phyloP scores from a whole-genome alignment of 2,329 filamentous ascomycete species.

The Sarocladiaceae sp. region DNA sequence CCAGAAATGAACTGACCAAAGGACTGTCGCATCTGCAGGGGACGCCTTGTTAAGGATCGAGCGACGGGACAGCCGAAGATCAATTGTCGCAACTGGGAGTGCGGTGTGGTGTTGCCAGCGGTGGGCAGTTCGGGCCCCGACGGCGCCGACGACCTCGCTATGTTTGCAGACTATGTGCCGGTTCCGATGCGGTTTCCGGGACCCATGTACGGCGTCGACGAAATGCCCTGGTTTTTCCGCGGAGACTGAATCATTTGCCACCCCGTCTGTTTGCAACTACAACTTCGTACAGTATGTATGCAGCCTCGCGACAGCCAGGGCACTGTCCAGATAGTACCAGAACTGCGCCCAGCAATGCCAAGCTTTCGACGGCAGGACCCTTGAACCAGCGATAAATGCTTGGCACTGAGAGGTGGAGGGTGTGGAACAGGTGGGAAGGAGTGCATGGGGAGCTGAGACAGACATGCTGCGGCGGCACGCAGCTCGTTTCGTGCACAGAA shows the following conservation, averaged over 20 bases:
- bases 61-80: slow-evolving; percentile 64
- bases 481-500: too few relatives aligned
- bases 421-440: neutral
- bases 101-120: slow-evolving; percentile 72
- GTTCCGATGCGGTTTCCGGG: slow-evolving; percentile 60
- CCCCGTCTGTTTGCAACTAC: too few relatives aligned
- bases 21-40: slow-evolving; percentile 46
- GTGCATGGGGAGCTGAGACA: slow-evolving; percentile 1
- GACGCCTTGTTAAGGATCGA: slow-evolving; percentile 66
- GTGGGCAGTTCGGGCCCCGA: slow-evolving; percentile 4
- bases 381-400: neutral
- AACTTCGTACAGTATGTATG: too few relatives aligned
- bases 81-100: slow-evolving; percentile 91
- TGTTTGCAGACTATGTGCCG: slow-evolving; percentile 51
- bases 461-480: too few relatives aligned
- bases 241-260: slow-evolving; percentile 9
- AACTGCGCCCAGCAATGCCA: slow-evolving; percentile 1
- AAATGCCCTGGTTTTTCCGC: slow-evolving; percentile 37
- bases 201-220: slow-evolving; percentile 35
- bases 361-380: slow-evolving; percentile 6
- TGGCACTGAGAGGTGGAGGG: slow-evolving; percentile 2
- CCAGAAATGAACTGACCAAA: slow-evolving; percentile 16
- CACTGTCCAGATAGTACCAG: too few relatives aligned
- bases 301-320: too few relatives aligned
- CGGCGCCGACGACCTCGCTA: slow-evolving; percentile 15